Base-by-base conservation (phyloP, 208 protist species). In the Acanthamoeba sp. region DNA sequence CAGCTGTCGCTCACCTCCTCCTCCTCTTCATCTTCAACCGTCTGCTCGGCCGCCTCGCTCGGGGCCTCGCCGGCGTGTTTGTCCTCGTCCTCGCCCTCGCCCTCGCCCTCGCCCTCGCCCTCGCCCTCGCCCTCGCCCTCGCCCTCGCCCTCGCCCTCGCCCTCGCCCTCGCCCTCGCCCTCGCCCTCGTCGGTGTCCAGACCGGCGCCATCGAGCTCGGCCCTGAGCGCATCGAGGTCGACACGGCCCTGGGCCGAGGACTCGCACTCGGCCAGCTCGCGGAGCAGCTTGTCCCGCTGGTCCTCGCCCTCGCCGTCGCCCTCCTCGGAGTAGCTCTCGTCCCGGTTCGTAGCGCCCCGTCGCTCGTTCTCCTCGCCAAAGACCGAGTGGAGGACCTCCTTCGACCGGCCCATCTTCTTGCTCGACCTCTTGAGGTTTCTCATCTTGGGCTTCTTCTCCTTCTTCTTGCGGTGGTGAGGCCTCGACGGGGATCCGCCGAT, bases 381-480 rank as follows among this genome's bases (percentile, higher is more conserved):
- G 40, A 45, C 38, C 2, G 71, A 80, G 0, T 80, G 71, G 1
- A 80, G 20, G 22, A 34, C 36, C 4, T 80, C 71, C 34, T 45
- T 40, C 36, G 71, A 80, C 1, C 71, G 71, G 14, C 71, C 71
- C 71, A 80, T 80, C 71, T 80, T 80, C 71, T 80, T 80, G 40
- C 71, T 80, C 32, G 71, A 80, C 9, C 71, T 0, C 40, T 80
- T 80, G 38, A 80, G 40, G 36, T 80, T 80, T 10, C 71, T 40
- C 16, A n/a, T 34, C 66, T 76, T 76, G 29, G 66, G 66, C 71
- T 80, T 80, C 71, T 80, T 80, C 20, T 80, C 71, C 40, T 80
- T 80, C 71, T 80, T 80, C 71, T 80, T 80, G 40, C 71, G 71
- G 36, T 80, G 24, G 29, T 80, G 71, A 4, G 9, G 59, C 24